Percentiles rank a stretch among this genome's conserved stretches.
Evolutionary conservation across 192 early-diverging fungal species (phyloP).

Genomic region (Podila minutissima): DNA sequence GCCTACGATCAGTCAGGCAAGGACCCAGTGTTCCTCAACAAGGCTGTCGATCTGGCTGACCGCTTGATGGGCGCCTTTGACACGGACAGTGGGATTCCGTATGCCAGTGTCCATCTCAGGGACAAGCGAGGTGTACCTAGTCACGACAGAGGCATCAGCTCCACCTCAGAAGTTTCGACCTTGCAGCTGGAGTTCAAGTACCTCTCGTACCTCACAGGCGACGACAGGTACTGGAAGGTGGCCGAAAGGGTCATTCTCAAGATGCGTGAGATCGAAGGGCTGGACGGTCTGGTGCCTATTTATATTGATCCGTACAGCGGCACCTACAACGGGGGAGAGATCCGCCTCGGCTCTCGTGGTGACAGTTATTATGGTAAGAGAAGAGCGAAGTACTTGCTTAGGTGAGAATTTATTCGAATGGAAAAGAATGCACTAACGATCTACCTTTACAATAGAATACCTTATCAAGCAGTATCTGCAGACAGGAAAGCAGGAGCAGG

Average conservation of each 20-base stretch:
- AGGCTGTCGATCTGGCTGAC: slow-evolving; percentile 73
- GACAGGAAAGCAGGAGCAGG: slow-evolving; percentile 66
- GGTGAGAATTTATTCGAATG: slow-evolving; percentile 36
- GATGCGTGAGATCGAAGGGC: slow-evolving; percentile 53
- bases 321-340: slow-evolving; percentile 53
- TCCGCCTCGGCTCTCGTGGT: slow-evolving; percentile 70
- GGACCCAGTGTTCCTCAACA: slow-evolving; percentile 64
- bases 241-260: slow-evolving; percentile 71
- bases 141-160: slow-evolving; percentile 44
- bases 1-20: slow-evolving; percentile 72
- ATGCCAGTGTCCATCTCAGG: slow-evolving; percentile 59
- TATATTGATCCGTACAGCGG: slow-evolving; percentile 66
- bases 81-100: slow-evolving; percentile 66
- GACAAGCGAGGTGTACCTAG: slow-evolving; percentile 31
- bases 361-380: slow-evolving; percentile 88
- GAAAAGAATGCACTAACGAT: slow-evolving; percentile 30
- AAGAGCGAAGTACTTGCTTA: too few species aligned
- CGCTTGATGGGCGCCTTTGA: slow-evolving; percentile 68
- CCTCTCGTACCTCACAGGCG: slow-evolving; percentile 69
- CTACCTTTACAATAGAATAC: slow-evolving; percentile 75
- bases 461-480: slow-evolving; percentile 89
- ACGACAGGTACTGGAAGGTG: slow-evolving; percentile 71
- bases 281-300: slow-evolving; percentile 80
- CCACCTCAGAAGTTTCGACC: slow-evolving; percentile 72
- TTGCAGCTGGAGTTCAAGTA: slow-evolving; percentile 83